Evolutionary conservation across 2,329 filamentous ascomycete genomes (phyloP).

Genomic region (Aspergillus calidoustus): DNA sequence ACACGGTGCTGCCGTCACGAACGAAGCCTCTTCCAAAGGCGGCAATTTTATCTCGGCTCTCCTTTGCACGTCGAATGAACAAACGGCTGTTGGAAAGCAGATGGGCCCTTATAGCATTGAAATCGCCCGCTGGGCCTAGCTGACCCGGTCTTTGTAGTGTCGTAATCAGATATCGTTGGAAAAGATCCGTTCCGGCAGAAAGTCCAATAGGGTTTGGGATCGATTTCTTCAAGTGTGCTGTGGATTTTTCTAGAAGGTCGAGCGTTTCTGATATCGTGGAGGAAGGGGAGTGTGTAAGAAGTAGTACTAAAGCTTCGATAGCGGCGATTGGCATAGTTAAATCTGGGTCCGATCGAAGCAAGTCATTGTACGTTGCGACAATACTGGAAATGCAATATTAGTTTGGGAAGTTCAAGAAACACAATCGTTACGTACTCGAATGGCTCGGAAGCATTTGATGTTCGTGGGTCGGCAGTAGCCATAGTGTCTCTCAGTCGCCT

Average conservation of each 20-base stretch:
- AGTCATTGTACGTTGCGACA: slow-evolving; percentile 67
- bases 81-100: slow-evolving; percentile 82
- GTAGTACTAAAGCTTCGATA: slow-evolving; percentile 86
- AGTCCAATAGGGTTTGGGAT: slow-evolving; percentile 90
- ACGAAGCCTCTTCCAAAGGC: slow-evolving; percentile 78
- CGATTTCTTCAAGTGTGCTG: slow-evolving; percentile 73
- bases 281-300: slow-evolving; percentile 77
- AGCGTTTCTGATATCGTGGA: slow-evolving; percentile 94
- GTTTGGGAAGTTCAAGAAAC: slow-evolving; percentile 3
- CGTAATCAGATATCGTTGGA: slow-evolving; percentile 89
- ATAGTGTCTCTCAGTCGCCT: slow-evolving; percentile 27
- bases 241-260: slow-evolving; percentile 78
- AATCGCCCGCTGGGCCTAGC: slow-evolving; percentile 64
- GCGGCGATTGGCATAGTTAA: slow-evolving; percentile 95
- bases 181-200: slow-evolving; percentile 91
- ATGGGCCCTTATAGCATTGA: slow-evolving; percentile 81
- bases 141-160: slow-evolving; percentile 63
- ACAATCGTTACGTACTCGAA: slow-evolving; percentile 41
- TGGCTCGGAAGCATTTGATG: slow-evolving; percentile 34
- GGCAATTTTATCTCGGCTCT: slow-evolving; percentile 81
- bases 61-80: slow-evolving; percentile 86
- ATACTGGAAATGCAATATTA: slow-evolving; percentile 52
- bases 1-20: slow-evolving; percentile 75
- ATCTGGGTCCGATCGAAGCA: slow-evolving; percentile 73
- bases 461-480: slow-evolving; percentile 32